Evolutionary conservation across 1,139 yeast genomes (phyloP).

Genomic region (Yamadazyma triangularis): DNA sequence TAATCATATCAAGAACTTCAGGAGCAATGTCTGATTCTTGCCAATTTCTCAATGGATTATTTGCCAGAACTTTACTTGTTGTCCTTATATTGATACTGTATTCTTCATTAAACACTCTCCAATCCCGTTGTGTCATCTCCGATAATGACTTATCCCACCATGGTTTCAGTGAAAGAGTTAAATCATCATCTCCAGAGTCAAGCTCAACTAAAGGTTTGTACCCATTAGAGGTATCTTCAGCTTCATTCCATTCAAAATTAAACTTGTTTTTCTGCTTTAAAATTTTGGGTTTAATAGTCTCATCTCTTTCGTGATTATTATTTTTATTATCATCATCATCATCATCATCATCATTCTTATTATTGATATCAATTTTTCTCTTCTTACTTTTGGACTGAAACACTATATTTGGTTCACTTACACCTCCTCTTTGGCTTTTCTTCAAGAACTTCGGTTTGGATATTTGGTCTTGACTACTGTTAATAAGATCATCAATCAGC

Average conservation of each 20-base stretch:
- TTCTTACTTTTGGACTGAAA: not conserved
- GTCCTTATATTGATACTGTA: conserved; percentile 76
- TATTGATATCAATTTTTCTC: too few species aligned
- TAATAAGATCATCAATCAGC: conserved; percentile 7
- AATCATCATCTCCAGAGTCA: conserved; percentile 9
- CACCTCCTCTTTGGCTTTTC: conserved; percentile 5
- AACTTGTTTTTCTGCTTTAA: too few species aligned
- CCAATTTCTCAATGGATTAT: conserved; percentile 73
- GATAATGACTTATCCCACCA: conserved; percentile 67
- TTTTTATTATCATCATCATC: too few species aligned
- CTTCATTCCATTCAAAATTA: conserved; percentile 61
- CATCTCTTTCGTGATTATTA: too few species aligned
- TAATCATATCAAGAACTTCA: conserved; percentile 32
- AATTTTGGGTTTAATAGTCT: too few species aligned
- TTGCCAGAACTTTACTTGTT: conserved; percentile 18
- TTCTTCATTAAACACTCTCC: conserved; percentile 86
- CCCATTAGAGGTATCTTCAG: conserved; percentile 58
- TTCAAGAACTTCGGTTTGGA: conserved; percentile 10
- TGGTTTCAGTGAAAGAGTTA: conserved; percentile 28
- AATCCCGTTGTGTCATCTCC: conserved; percentile 77
- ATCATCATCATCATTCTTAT: too few species aligned
- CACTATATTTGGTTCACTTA: not conserved
- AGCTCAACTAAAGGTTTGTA: conserved; percentile 38
- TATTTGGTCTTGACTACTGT: conserved; percentile 2
- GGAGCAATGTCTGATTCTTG: conserved; percentile 51